Evolutionary conservation across 176 grass and related monocot species (phyloP).

Genomic region (Aegilops speltoides): DNA sequence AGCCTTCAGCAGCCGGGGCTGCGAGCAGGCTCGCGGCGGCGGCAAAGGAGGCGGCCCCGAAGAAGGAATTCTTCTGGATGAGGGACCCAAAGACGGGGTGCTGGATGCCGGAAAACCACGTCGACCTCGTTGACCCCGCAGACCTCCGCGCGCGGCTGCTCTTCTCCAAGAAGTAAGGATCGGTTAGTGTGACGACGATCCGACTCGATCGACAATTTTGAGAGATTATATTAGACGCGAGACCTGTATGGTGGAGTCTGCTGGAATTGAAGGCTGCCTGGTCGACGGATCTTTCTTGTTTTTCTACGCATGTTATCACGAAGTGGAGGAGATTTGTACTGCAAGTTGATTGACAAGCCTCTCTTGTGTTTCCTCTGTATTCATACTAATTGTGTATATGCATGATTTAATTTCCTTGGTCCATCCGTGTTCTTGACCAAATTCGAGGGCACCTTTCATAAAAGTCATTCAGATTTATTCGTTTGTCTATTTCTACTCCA

Average conservation of each 20-base stretch:
- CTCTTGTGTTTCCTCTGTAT: background rate
- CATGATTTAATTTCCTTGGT: background rate
- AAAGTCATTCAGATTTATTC: no score
- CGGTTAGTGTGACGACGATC: background rate
- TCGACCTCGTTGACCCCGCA: conserved; percentile 38
- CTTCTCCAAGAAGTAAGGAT: conserved; percentile 28
- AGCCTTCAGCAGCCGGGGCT: background rate
- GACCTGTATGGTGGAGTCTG: background rate
- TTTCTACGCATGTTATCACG: background rate
- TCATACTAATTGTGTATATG: background rate
- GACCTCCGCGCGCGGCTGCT: conserved; percentile 50
- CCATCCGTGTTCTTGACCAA: background rate
- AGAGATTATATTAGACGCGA: background rate
- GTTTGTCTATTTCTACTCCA: no score
- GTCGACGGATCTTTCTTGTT: background rate
- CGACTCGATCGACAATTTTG: background rate
- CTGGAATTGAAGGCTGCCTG: background rate
- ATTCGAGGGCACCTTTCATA: no score
- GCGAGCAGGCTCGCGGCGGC: background rate
- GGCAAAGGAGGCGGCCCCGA: background rate
- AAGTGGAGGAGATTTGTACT: background rate
- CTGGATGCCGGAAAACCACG: conserved; percentile 64
- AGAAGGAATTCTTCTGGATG: conserved; percentile 63
- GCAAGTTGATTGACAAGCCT: background rate
- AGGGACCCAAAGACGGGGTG: conserved; percentile 64